Conservation (phyloP, 2,329 filamentous ascomycete species). For the Claviceps arundinis region DNA sequence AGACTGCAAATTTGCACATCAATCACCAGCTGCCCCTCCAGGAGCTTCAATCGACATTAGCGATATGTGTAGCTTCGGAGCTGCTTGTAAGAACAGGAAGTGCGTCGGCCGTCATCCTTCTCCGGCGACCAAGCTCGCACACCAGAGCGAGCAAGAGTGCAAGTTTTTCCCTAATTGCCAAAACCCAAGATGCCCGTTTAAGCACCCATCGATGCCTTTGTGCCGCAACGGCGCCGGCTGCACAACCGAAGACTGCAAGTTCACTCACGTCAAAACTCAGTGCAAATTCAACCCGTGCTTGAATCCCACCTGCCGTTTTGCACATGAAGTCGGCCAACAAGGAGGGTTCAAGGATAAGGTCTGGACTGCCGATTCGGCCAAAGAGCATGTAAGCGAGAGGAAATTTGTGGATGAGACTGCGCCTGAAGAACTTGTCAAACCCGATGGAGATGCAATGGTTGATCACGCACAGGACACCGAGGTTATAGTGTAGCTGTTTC, state of each 20-base stretch:
- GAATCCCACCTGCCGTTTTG: conserved; percentile 77
- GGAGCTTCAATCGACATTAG: conserved; percentile 64
- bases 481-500: conserved; percentile 16
- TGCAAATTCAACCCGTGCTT: conserved; percentile 90
- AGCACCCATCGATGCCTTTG: conserved; percentile 72
- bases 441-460: conserved; percentile 28
- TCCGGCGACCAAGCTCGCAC: conserved; percentile 64
- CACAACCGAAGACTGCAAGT: conserved; percentile 69
- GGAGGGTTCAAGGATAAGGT: conserved; percentile 79
- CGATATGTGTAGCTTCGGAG: conserved; percentile 73
- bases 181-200: conserved; percentile 77
- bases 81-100: conserved; percentile 90
- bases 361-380: conserved; percentile 54
- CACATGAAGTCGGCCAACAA: conserved; percentile 82
- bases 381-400: conserved; percentile 70
- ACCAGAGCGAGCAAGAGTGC: conserved; percentile 77
- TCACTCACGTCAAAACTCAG: conserved; percentile 70
- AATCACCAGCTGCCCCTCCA: conserved; percentile 77
- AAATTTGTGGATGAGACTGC: conserved; percentile 67
- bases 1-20: conserved; percentile 87
- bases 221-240: conserved; percentile 91
- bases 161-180: conserved; percentile 87
- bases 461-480: conserved; percentile 27
- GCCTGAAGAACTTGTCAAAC: conserved; percentile 60
- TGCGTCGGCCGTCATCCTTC: conserved; percentile 87